Base-by-base conservation (phyloP, 164 flowering plant genomes). In the Chimonanthus praecox region DNA sequence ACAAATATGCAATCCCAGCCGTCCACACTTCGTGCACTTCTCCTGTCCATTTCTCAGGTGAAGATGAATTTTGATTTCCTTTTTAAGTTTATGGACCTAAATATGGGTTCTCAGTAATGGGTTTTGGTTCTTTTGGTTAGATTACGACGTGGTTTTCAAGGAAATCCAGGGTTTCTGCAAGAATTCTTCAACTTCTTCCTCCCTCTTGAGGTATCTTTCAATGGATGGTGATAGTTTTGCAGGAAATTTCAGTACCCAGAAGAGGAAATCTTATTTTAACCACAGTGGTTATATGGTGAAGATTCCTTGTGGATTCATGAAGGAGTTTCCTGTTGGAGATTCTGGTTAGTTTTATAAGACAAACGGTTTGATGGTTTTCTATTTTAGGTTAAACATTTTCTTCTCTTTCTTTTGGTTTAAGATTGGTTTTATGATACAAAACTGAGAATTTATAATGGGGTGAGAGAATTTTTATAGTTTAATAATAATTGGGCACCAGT, bases 251-350 rank as follows among this genome's bases (percentile, higher is more conserved):
- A 85, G 86, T 72, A 74, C 80, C 64, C 80, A 78, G 62, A 78
- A 80, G 74, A 86, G 98, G 51, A 49, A 84, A 65, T 85, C 90
- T 48, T 88, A 83, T 79, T 93, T 87, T 72, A 73, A 85, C 83
- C 86, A 78, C 73, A 50, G 44, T 2, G 80, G 84, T 61, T 79
- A 78, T 74, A 71, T 50, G 3, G 48, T 65, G 15, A 80, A 81
- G 71, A 75, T 95, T 64, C 97, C 98, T 15, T 93, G 99, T 77
- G 99, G 98, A 66, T 91, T 95, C 80, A 81, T 90, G 69, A 88
- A 84, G 77, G 77, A 80, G 33, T 89, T 91, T 71, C 94, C 92
- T 0, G 76, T 91, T 46, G 79, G 82, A 73, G 54, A 83, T 72
- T 73, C 85, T 64, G 96, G 98, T 89, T 67, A 77, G 90, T 75